Conservation (phyloP, 73 alveolate genomes). For the Tetrahymena malaccensis region DNA sequence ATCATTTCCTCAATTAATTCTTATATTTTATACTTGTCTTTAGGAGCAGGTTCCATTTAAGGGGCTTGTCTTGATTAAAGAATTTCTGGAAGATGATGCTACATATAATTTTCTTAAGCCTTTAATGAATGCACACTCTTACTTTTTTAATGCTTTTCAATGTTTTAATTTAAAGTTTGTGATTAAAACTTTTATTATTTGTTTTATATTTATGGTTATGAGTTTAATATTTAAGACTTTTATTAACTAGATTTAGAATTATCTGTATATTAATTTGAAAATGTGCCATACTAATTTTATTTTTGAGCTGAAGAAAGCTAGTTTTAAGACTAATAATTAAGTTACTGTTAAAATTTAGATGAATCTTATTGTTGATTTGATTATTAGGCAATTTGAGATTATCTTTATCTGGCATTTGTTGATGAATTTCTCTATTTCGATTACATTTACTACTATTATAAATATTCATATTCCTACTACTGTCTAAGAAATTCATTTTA, state of each 20-base stretch:
- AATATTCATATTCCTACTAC: neutral
- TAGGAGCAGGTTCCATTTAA: neutral
- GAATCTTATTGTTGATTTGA: neutral
- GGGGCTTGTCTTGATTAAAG: neutral
- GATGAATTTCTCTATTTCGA: neutral
- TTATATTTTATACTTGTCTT: neutral
- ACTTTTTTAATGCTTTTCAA: neutral
- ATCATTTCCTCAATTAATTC: neutral
- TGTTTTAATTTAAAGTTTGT: neutral
- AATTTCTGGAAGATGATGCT: neutral
- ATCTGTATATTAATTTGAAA: neutral
- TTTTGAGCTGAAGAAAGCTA: neutral
- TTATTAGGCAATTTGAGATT: neutral
- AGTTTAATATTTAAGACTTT: neutral
- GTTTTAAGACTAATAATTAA: neutral
- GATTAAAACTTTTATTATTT: too few relatives aligned
- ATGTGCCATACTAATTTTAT: neutral
- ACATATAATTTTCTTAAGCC: neutral
- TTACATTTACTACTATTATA: neutral
- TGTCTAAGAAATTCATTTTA: neutral
- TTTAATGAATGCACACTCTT: neutral
- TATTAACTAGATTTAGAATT: neutral
- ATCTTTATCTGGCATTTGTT: neutral
- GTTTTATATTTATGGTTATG: too few relatives aligned
- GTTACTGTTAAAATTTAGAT: neutral